These are phyloP conservation scores for Sugiyamaella pinicola DNA, from an alignment of 1,139 yeast species.

Conservation along the genomic window DNA sequence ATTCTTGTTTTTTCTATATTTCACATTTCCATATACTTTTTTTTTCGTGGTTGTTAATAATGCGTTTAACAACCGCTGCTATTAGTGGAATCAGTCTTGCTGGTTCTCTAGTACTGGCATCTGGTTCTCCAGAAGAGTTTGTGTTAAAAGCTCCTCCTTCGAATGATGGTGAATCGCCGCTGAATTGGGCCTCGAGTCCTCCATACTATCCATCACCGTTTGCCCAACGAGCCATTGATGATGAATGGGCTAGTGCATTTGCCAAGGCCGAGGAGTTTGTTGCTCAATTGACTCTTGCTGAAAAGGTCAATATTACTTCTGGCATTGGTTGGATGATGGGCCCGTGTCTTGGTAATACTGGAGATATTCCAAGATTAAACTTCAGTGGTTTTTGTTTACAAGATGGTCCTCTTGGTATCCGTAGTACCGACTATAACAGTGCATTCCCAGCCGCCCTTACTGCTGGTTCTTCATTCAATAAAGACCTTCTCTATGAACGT, in stretches of 20 bases:
- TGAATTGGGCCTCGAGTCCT: slow-evolving; percentile 28
- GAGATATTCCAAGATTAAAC: slow-evolving; percentile 57
- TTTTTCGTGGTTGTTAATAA: slow-evolving; percentile 4
- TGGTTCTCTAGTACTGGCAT: slow-evolving; percentile 6
- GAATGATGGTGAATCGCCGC: slow-evolving; percentile 5
- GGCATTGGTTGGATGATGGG: slow-evolving; percentile 70
- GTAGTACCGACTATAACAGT: slow-evolving; percentile 59
- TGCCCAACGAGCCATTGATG: slow-evolving; percentile 35
- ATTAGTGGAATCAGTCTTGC: slow-evolving; percentile 12
- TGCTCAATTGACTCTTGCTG: slow-evolving; percentile 57
- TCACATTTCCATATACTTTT: neutral
- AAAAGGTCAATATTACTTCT: slow-evolving; percentile 63
- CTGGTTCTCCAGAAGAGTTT: slow-evolving; percentile 15
- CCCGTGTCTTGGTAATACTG: slow-evolving; percentile 67
- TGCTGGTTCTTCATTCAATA: slow-evolving; percentile 61
- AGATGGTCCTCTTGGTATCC: slow-evolving; percentile 67
- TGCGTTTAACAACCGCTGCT: slow-evolving; percentile 15
- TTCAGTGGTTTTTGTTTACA: slow-evolving; percentile 62
- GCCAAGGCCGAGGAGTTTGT: slow-evolving; percentile 56
- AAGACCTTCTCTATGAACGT: slow-evolving; percentile 53
- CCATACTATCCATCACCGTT: slow-evolving; percentile 31
- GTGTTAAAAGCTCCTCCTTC: slow-evolving; percentile 8
- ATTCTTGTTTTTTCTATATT: neutral
- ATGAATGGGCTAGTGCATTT: slow-evolving; percentile 60
- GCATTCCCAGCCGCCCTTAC: slow-evolving; percentile 63